Conservation (phyloP, 2,329 filamentous ascomycete genomes). For the Clarireedia hainanense region DNA sequence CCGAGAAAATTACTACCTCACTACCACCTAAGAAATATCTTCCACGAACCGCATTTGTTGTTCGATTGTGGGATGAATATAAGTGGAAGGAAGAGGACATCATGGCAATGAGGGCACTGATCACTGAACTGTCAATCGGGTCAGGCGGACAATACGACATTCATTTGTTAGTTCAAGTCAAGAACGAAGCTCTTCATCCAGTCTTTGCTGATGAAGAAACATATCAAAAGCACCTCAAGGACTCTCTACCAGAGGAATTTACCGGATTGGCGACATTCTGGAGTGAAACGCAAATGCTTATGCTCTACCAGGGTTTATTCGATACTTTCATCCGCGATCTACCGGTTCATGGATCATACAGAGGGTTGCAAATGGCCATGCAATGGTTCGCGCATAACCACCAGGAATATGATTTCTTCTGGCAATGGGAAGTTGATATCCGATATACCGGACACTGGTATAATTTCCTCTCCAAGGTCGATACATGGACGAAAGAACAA, state of each 20-base stretch:
- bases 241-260: conserved; percentile 75
- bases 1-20: background rate
- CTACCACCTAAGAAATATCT: conserved; percentile 25
- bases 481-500: conserved; percentile 62
- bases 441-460: conserved; percentile 86
- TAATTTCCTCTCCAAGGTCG: conserved; percentile 61
- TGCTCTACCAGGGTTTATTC: conserved; percentile 80
- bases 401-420: conserved; percentile 84
- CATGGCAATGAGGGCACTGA: conserved; percentile 74
- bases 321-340: conserved; percentile 64
- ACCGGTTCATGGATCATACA: conserved; percentile 85
- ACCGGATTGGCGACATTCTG: conserved; percentile 82
- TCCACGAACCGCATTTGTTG: conserved; percentile 66
- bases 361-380: conserved; percentile 87
- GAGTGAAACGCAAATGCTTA: conserved; percentile 88
- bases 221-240: conserved; percentile 59
- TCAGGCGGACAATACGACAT: conserved; percentile 84
- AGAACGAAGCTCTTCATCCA: conserved; percentile 66
- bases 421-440: conserved; percentile 95
- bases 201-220: conserved; percentile 69
- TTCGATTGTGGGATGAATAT: conserved; percentile 77
- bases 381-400: conserved; percentile 87
- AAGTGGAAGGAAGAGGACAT: conserved; percentile 72
- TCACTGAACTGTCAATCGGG: conserved; percentile 71
- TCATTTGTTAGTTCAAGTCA: conserved; percentile 78